Base-by-base conservation (phyloP, 2,329 filamentous ascomycete species). In the Madurella mycetomatis region DNA sequence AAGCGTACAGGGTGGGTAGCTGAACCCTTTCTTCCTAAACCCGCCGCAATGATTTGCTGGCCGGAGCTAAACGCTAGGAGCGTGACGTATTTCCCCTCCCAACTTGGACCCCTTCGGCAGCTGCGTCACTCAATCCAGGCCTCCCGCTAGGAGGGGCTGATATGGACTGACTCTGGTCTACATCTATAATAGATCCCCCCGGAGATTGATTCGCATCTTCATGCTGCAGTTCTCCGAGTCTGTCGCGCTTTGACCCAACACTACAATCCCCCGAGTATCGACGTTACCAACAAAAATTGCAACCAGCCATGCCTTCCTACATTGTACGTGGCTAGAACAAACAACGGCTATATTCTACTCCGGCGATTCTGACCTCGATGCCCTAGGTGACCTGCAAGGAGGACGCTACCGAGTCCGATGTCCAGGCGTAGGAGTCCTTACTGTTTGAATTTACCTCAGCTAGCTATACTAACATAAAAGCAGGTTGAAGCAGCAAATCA, bases 311-410 rank as follows among this genome's bases (percentile, higher is more conserved):
- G 79, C 77, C 79, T 73, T 70, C 73, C 65, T 82, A 80, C 71
- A 82, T 83, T 66, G 80, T 82, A 69, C 62, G 72, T 60, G 9
- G 1, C 16, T 12, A 25, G 44, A 15, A 2, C 19, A 15, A 15
- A 2, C 19, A 15, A 15, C 3, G 19, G n/a, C 4, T 49, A 25
- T 30, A 5, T 19, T 25, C 34, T 9, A 9, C 13, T n/a, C 47
- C 12, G 5, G 13, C 13, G 12, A 17, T 30, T 37, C 42, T 47
- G 30, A 46, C 30, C 13, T 25, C 30, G 3, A 3, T n/a, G 45
- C 34, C 31, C 30, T 57, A 96, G 91, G 83, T 96, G 61, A 90
- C 90, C 53, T 82, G 89, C 72, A 92, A 94, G 73, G 76, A 84
- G 41, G 82, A 84, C 58, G 84, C 86, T 60, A 79, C 82, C 54